Evolutionary conservation across 2,329 filamentous ascomycete species (phyloP), one percentile per base, ranked within the genome.

Genomic region (Cladosporium sp.): DNA sequence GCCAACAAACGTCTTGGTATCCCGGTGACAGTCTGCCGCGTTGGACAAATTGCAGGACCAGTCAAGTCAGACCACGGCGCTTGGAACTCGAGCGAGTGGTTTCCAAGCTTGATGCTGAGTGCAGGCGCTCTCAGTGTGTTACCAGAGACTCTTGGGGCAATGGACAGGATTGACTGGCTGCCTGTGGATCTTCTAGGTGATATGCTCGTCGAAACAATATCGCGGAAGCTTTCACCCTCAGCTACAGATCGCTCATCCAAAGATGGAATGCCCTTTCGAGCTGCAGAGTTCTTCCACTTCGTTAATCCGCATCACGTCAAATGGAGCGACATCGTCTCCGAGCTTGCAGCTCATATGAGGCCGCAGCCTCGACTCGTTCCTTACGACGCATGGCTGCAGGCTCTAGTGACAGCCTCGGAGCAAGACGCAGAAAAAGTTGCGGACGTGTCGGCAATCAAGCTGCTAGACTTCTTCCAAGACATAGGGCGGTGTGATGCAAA

Each of bases 51-150:
- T 3, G 69, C 69, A 33, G 73, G 74, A 4, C 72, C 73, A 28
- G 55, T 37, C 63, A 53, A 46, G 72, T 68, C 11, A 50, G n/a
- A 59, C 53, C 56, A 65, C 3, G 78, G 77, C 1, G 44, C 74
- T 3, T 82, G 80, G 80, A 81, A 80, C 53, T 71, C 72, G 4
- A 70, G 73, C 3, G 81, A 83, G 70, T 82, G 79, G 70, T 74
- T 82, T 5, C 77, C 80, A 2, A 78, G 75, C 69, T 74, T 84
- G 28, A 69, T 83, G 5, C 66, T 77, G 4, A 80, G 77, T 61
- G 80, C 79, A 0, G 68, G 75, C 5, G 72, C 77, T 10, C 68
- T 81, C 0, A 74, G 77, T 0, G 71, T 70, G 4, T 52, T 84
- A 0, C 81, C 82, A 0, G 70, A 74, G 3, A 68, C 72, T 6